These are phyloP conservation scores for Zizania palustris DNA, from an alignment of 202 grass and related monocot species.

Conservation along the genomic window DNA sequence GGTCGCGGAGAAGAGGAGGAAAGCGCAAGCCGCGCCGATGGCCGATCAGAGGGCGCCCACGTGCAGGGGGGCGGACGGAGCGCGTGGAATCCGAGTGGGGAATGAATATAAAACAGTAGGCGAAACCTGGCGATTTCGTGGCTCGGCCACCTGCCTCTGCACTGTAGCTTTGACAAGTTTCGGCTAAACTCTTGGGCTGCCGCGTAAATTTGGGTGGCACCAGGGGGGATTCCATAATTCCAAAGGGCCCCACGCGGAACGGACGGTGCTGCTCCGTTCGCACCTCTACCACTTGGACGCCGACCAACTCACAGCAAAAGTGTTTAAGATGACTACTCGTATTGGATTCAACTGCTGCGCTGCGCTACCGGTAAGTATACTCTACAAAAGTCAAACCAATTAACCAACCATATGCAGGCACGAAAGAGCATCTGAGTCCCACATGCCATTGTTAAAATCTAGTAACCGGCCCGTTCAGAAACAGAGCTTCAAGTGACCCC, in stretches of 20 bases:
- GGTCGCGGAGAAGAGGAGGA: not conserved
- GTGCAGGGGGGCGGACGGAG: not conserved
- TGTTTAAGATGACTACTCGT: not conserved
- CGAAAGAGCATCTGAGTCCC: too few relatives aligned
- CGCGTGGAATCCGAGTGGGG: slow-evolving; percentile 45
- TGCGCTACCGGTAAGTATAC: too few relatives aligned
- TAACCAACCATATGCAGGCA: too few relatives aligned
- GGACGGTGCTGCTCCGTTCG: slow-evolving; percentile 44
- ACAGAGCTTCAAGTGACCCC: too few relatives aligned
- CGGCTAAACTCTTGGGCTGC: not conserved
- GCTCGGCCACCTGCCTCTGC: too few relatives aligned
- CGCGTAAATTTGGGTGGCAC: not conserved
- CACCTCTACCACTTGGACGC: not conserved
- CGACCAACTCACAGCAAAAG: not conserved
- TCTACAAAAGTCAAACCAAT: too few relatives aligned
- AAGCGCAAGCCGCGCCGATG: not conserved
- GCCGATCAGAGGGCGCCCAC: slow-evolving; percentile 38
- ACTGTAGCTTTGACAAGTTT: not conserved
- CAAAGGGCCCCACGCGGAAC: slow-evolving; percentile 18
- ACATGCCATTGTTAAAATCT: too few relatives aligned
- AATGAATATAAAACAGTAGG: too few relatives aligned
- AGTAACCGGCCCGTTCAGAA: too few relatives aligned
- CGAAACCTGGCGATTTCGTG: slow-evolving; percentile 1
- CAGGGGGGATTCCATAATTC: not conserved
- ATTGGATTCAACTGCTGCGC: too few relatives aligned